Base-by-base conservation (phyloP, 2,329 filamentous ascomycete genomes). In the Trichoderma gracile region DNA sequence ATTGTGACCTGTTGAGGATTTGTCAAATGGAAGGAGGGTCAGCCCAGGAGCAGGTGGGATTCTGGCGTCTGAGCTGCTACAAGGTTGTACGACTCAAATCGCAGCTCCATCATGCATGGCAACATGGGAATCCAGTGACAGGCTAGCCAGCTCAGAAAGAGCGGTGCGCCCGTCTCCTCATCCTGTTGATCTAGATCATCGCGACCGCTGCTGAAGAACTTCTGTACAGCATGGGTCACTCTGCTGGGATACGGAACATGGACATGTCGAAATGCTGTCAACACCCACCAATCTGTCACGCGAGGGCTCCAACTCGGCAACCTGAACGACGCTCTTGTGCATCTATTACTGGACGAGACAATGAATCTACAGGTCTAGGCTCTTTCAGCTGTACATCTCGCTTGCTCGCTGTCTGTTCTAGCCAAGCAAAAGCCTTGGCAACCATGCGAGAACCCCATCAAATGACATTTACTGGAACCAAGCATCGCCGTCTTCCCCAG, bases 401-500 rank as follows among this genome's bases (percentile, higher is more conserved):
- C 58, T 53, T 33, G 56, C 56, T 49, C 47, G 33, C 21, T 53
- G 33, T 23, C 21, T 40, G 5, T 17, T 50, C 43, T 59, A 50
- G 55, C 15, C 55, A 40, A 40, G 30, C 42, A 58, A 38, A 30
- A 38, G 49, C n/a, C 45, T 56, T 49, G 33, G 30, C 12, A 40
- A 50, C 30, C 21, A 21, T 27, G 42, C 21, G n/a, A 19, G 33
- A 23, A 43, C 38, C n/a, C 6, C 49, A 30, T 38, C 15, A 45
- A 15, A 33, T 46, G 47, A 19, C 19, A 45, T 45, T 45, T 46
- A 38, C 10, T 38, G 33, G 33, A 38, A 38, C 33, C 9, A 38
- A 5, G 33, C 33, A n/a, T 62, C 38, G 10, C 33, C 53, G 53
- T 38, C 58, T 62, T 62, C 58, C 58, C 58, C 58, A 62, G 58